Evolutionary conservation across 768 basidiomycete species (phyloP), one percentile per base, ranked within the genome.

Genomic region (Tremella fuciformis): DNA sequence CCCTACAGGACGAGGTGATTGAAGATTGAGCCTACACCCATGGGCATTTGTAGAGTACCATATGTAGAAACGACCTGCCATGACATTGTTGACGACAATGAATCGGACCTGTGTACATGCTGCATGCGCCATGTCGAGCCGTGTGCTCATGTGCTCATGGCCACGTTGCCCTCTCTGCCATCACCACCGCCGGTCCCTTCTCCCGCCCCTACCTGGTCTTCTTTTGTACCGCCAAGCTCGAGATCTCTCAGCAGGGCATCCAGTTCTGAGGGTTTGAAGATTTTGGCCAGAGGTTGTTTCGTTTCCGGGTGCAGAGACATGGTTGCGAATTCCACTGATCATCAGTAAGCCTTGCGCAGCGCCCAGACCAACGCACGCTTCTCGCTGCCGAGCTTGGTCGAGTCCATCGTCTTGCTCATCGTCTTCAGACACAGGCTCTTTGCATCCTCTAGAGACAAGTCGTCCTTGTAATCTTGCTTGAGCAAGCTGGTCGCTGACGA

Each of bases 331-430:
- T 99, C 96, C 73, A 99, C 96, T 97, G 26, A 44, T 19, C 15
- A 25, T 46, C 50, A 37, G 22, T 15, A 15, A 46, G n/a, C 16
- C 22, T 46, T 46, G 7, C 15, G 4, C 42, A 46, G 16, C 42
- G 42, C 4, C 6, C 42, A 15, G 50, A 18, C 37, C 22, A 24
- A 78, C 91, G 73, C 68, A 96, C 96, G 80, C 78, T 97, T 98
- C 80, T 99, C 96, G 72, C 90, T 93, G 29, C 90, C 88, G 62
- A 99, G 77, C 46, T 91, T 97, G 26, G 94, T 97, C 63, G 90
- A 92, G 73, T 99, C 96, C 94, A 99, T 97, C 55, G 94, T 97
- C 84, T 97, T 98, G 82, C 91, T 93, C 91, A 99, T 93, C 53
- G 91, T 88, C 79, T 86, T 87, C 65, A 98, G 81, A 46, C 88